Percentiles rank a stretch among this genome's conserved stretches.
Evolutionary conservation across 2,329 filamentous ascomycete species (phyloP).

Genomic region (Trichoderma guizhouense): DNA sequence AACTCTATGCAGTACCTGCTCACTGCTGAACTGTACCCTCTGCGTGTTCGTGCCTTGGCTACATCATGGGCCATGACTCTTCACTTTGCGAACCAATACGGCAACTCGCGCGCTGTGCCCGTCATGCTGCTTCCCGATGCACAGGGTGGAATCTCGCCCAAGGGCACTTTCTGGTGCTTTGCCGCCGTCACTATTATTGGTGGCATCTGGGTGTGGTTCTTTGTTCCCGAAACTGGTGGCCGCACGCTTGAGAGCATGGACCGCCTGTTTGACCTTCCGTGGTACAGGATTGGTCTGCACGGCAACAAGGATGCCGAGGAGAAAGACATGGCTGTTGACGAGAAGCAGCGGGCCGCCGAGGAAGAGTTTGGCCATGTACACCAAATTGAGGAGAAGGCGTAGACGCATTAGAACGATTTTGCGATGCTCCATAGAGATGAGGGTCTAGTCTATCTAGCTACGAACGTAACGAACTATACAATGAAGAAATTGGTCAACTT

Average conservation of each 20-base stretch:
- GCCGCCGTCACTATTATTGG: slow-evolving; percentile 64
- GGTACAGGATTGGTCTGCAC: slow-evolving; percentile 67
- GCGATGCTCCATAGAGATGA: background rate
- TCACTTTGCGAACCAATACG: slow-evolving; percentile 77
- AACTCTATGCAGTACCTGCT: slow-evolving; percentile 77
- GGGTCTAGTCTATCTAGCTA: background rate
- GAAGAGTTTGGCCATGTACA: slow-evolving; percentile 30
- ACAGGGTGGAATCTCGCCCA: slow-evolving; percentile 50
- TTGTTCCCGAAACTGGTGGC: slow-evolving; percentile 69
- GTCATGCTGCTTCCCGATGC: slow-evolving; percentile 60
- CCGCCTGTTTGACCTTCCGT: slow-evolving; percentile 66
- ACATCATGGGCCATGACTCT: slow-evolving; percentile 73
- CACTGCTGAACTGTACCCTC: slow-evolving; percentile 73
- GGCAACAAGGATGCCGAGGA: slow-evolving; percentile 52
- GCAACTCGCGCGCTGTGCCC: slow-evolving; percentile 70
- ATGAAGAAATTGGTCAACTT: background rate
- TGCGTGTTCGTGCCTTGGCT: slow-evolving; percentile 67
- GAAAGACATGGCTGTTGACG: slow-evolving; percentile 41
- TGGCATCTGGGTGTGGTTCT: slow-evolving; percentile 67
- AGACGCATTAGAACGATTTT: background rate
- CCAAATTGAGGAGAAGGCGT: slow-evolving; percentile 36
- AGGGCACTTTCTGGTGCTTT: slow-evolving; percentile 78
- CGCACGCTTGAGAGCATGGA: slow-evolving; percentile 68
- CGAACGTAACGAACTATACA: background rate
- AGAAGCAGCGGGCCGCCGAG: slow-evolving; percentile 42